Conservation (phyloP, 805 yeast species). For the Myxozyma neglecta region DNA sequence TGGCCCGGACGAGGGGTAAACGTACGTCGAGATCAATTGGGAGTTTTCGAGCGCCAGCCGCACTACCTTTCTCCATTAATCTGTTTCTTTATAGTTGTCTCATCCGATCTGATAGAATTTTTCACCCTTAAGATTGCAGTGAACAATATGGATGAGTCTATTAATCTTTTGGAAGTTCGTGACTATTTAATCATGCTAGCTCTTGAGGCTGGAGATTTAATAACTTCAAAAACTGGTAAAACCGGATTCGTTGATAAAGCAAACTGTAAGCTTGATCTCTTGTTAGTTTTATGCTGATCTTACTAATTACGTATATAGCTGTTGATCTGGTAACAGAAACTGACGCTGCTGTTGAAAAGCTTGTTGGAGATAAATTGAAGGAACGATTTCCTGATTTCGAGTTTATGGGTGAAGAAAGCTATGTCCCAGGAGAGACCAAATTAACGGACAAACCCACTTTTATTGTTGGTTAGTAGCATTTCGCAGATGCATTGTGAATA, state of each 20-base stretch:
- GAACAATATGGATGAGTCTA: conserved; percentile 2
- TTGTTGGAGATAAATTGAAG: conserved; percentile 41
- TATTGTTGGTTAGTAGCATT: conserved; percentile 53
- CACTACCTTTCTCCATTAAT: too few species aligned
- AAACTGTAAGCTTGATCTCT: conserved; percentile 39
- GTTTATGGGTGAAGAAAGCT: conserved; percentile 65
- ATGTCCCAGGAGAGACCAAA: conserved; percentile 49
- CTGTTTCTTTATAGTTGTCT: too few species aligned
- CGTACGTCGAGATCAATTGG: too few species aligned
- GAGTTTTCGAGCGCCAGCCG: too few species aligned
- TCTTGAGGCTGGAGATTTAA: conserved; percentile 51
- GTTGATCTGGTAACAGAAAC: conserved; percentile 64
- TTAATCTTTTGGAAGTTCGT: conserved; percentile 41
- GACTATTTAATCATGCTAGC: conserved; percentile 47
- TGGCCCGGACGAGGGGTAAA: too few species aligned
- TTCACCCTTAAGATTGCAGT: background rate
- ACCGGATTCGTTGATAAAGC: conserved; percentile 54
- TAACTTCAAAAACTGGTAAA: conserved; percentile 50
- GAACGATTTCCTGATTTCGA: conserved; percentile 49
- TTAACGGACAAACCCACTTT: conserved; percentile 58
- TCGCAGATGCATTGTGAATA: background rate
- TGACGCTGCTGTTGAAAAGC: conserved; percentile 56
- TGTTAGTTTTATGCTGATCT: background rate
- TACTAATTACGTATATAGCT: conserved; percentile 35
- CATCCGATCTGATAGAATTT: background rate